A percentile compares a stretch with the other conserved stretches of the same genome.
Conservation (phyloP, 768 basidiomycete species). For the Suillus occidentalis region DNA sequence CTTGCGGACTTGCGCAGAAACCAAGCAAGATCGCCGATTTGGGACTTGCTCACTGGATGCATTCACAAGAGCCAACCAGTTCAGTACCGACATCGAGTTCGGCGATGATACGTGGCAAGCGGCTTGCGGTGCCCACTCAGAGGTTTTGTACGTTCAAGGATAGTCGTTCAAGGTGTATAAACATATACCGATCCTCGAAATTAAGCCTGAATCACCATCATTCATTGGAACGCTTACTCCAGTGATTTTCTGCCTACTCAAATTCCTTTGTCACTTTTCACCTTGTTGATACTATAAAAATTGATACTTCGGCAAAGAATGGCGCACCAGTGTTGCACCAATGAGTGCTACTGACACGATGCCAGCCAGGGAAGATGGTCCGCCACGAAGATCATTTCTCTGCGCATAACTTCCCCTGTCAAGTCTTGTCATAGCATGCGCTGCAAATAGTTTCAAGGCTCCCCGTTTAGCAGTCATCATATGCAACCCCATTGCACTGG, state of each 20-base stretch:
- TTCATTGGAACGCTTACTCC: background rate
- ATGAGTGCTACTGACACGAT: background rate
- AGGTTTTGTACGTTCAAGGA: background rate
- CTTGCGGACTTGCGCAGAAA: slow-evolving; percentile 27
- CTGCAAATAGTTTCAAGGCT: background rate
- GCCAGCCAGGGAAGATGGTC: background rate
- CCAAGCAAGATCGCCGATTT: slow-evolving; percentile 21
- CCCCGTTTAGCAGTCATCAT: background rate
- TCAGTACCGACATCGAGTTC: slow-evolving; percentile 22
- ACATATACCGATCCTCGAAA: background rate
- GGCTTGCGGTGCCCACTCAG: slow-evolving; percentile 26
- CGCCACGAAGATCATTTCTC: background rate
- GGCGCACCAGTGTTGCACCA: background rate
- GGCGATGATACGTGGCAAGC: slow-evolving; percentile 34
- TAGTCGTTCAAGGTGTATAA: background rate
- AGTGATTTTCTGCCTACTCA: background rate
- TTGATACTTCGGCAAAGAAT: background rate
- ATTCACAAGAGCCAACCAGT: slow-evolving; percentile 27
- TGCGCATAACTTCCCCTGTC: background rate
- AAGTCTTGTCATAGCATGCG: background rate
- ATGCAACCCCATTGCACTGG: background rate
- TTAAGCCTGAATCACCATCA: background rate
- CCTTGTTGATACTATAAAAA: background rate
- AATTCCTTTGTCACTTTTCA: background rate
- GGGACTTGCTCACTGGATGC: slow-evolving; percentile 34